Base-by-base conservation (phyloP, 768 basidiomycete genomes). In the Hypholoma sublateritium region DNA sequence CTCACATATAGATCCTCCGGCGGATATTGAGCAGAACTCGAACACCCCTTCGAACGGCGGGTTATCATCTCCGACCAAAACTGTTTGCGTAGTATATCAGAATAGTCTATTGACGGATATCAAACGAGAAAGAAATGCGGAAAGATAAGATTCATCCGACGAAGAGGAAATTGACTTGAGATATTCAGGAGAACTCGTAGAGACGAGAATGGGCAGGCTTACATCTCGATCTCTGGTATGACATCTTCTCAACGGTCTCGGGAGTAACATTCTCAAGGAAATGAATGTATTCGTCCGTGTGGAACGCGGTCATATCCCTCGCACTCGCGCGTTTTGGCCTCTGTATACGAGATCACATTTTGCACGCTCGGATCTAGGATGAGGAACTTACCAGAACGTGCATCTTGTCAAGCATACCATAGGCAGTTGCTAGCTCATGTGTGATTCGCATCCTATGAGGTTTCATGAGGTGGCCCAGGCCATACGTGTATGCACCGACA, bases 211-310 rank as follows among this genome's bases (percentile, higher is more conserved):
- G 13, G 50, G 25, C 35, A 22, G 5, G 77, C 88, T 62, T 64
- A 95, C 95, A 98, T 71, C 94, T 77, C 37, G 87, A 86, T 7
- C 91, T 91, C 53, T 89, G 84, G 61, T 85, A 89, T 1, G 93
- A 94, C 65, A 97, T 72, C 56, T 92, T 88, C 61, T 92, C 90
- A 1, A 83, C 86, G 3, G 91, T 96, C 71, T 99, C 97, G 0
- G 95, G 95, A 0, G 89, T 92, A 21, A 98, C 95, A 49, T 83
- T 82, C 53, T 84, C 80, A 47, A 99, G 75, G 65, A 98, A 96
- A 65, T 98, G 87, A 55, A 99, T 82, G 73, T 97, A 99, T 81
- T 99, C 97, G 74, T 99, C 97, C 17, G 96, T 94, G 71, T 99
- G 97, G 73, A 98, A 99, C 9, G 87, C 75, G 14, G 91, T 89